Evolutionary conservation across 2,329 filamentous ascomycete species (phyloP), one percentile per base, ranked within the genome.

Genomic region (Parascedosporium putredinis): DNA sequence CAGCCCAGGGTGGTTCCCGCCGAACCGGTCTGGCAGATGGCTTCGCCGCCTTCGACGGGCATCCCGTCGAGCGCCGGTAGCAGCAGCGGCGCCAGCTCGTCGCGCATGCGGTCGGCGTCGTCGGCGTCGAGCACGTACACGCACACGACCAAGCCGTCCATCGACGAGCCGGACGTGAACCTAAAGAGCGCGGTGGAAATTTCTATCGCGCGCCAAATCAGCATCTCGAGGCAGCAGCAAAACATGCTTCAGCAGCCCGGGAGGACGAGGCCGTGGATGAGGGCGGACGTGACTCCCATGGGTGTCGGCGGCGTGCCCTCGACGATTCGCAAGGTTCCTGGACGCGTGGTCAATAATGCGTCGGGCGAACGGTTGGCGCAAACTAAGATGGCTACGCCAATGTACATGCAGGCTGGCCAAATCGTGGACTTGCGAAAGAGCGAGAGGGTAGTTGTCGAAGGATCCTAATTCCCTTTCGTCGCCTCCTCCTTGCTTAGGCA

Each of bases 151-250:
- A 61, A 59, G 51, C 56, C 59, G 3, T 65, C 66, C 9, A 52
- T 62, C 9, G 70, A 73, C 29, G 67, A 72, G 25, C 48, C 63
- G 1, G 67, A 72, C 55, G 60, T 62, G 20, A 69, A 66, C 5
- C 62, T 76, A 12, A 72, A 74, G 54, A 72, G 72, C 40, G 77
- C 80, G 2, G 79, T 82, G 3, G 76, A 84, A 61, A 71, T 83
- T 43, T 84, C 80, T 2, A 84, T 86, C 55, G 81, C 81, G 0
- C 71, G 83, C 1, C 81, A 85, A 60, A 83, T 86, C 55, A 83
- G 77, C 55, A 68, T 85, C 23, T 83, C 79, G 10, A 67, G 75
- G 10, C 72, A 80, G 62, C 82, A 84, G 61, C 70, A 76, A 16
- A 73, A 75, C 58, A 65, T 83, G 54, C 65, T 84, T 16, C 71